Evolutionary conservation across 23 red algal genomes (phyloP).

Genomic region (Gracilaria domingensis): DNA sequence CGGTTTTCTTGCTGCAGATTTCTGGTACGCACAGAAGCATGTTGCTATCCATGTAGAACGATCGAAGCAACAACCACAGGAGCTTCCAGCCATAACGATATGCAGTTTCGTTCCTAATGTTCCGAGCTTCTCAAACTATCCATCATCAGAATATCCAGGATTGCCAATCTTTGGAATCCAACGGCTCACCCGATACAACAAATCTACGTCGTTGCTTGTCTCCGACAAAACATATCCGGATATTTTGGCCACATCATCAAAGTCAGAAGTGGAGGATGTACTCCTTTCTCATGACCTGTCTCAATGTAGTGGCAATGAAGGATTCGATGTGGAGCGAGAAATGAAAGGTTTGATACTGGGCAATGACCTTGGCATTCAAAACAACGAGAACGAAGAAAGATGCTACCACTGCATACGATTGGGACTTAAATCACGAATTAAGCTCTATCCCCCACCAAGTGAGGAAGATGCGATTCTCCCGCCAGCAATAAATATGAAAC

Average conservation of each 20-base stretch:
- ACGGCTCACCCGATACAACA: conserved; percentile 25
- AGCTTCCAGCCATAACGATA: conserved; percentile 62
- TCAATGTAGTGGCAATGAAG: background rate
- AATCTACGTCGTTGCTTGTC: background rate
- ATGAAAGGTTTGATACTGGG: background rate
- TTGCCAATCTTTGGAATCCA: conserved; percentile 59
- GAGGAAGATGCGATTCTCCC: background rate
- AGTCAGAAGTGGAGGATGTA: conserved; percentile 34
- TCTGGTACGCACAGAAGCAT: conserved; percentile 52
- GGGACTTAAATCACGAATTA: conserved; percentile 29
- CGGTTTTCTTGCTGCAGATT: conserved; percentile 59
- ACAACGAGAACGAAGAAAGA: background rate
- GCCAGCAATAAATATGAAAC: conserved; percentile 29
- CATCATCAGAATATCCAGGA: conserved; percentile 47
- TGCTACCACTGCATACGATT: conserved; percentile 45
- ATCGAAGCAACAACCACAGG: conserved; percentile 22
- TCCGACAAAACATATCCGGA: conserved; percentile 12
- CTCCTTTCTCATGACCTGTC: conserved; percentile 20
- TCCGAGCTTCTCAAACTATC: conserved; percentile 48
- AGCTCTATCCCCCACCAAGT: conserved; percentile 16
- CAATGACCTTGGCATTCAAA: background rate
- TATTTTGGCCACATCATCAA: background rate
- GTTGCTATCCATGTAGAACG: conserved; percentile 63
- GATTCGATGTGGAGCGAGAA: conserved; percentile 63
- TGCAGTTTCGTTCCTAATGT: conserved; percentile 38